Evolutionary conservation across 257 asterid species (phyloP).

Genomic region (Primulina huaijiensis): DNA sequence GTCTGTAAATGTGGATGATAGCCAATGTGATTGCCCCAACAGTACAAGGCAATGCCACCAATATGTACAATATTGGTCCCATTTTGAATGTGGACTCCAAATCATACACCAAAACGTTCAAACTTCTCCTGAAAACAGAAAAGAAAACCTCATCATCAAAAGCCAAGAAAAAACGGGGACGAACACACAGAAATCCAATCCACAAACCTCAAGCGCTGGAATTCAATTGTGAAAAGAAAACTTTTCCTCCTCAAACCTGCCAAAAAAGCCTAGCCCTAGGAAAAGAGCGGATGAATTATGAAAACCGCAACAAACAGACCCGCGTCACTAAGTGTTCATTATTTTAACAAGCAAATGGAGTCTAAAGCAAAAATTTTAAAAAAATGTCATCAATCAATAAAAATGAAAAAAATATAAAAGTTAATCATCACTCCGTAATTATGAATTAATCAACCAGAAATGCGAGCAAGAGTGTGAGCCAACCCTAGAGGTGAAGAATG

Average conservation of each 20-base stretch:
- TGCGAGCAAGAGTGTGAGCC: background rate
- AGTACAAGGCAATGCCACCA: conserved; percentile 91
- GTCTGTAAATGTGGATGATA: conserved; percentile 71
- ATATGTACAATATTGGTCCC: conserved; percentile 74
- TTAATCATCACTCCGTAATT: background rate
- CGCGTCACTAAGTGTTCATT: conserved; percentile 12
- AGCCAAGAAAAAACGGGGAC: conserved; percentile 2
- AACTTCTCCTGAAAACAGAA: conserved; percentile 22
- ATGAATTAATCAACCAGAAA: conserved; percentile 8
- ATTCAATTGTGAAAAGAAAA: background rate
- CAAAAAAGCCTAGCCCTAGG: conserved; percentile 29
- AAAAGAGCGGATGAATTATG: conserved; percentile 23
- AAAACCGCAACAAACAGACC: conserved; percentile 5
- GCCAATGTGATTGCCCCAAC: conserved; percentile 77
- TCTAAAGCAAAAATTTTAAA: conserved; percentile 9
- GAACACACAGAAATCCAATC: background rate
- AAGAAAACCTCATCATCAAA: conserved; percentile 20
- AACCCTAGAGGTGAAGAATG: background rate
- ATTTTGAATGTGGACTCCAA: conserved; percentile 35
- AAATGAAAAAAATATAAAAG: background rate
- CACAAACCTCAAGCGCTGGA: conserved; percentile 32
- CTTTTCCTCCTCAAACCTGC: background rate
- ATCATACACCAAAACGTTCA: conserved; percentile 20
- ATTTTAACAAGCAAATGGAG: background rate
- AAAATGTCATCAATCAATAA: background rate